Evolutionary conservation across 805 yeast species (phyloP), one percentile per base, ranked within the genome.

Genomic region (Ogataea sp.): DNA sequence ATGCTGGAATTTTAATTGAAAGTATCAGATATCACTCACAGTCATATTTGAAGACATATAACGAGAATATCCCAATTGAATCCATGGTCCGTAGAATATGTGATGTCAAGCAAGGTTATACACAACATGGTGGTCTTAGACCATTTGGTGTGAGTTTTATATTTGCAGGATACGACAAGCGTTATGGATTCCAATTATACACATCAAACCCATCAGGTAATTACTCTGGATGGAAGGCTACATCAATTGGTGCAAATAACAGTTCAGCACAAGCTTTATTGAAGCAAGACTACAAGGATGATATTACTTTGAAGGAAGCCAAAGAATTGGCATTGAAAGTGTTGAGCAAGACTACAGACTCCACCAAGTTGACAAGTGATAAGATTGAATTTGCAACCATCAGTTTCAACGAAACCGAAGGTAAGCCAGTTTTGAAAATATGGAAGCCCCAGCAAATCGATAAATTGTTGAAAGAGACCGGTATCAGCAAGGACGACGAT

Each of bases 171-270:
- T 83, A 80, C 56, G 98, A 93, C 59, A 90, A 87, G 39, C 68
- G 86, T 53, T 81, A 80, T 53, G 88, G 88, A 25, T 93, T 83
- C 70, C 98, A 93, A 62, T 70, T 93, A 49, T 93, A 81, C 65
- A 89, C 96, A 6, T 83, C 95, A 20, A 93, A 93, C 59, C 99
- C 99, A 13, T 85, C 96, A 0, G 99, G 99, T 21, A 93, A 93
- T 65, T 93, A 89, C 61, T 78, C 95, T 17, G 97, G 98, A 20
- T 93, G 99, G 99, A 88, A 85, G 64, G 98, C 98, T 33, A 90
- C 96, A 26, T 75, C 87, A 51, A 89, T 93, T 43, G 99, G 99
- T 32, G 96, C 97, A 37, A 93, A 93, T 66, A 88, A 87, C 47
- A 77, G 95, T 7, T 89, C 96, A 34, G 97, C 97, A 1, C 98